phyloP scores from a whole-genome alignment of 2,329 filamentous ascomycete species.

The Fusarium illudens region DNA sequence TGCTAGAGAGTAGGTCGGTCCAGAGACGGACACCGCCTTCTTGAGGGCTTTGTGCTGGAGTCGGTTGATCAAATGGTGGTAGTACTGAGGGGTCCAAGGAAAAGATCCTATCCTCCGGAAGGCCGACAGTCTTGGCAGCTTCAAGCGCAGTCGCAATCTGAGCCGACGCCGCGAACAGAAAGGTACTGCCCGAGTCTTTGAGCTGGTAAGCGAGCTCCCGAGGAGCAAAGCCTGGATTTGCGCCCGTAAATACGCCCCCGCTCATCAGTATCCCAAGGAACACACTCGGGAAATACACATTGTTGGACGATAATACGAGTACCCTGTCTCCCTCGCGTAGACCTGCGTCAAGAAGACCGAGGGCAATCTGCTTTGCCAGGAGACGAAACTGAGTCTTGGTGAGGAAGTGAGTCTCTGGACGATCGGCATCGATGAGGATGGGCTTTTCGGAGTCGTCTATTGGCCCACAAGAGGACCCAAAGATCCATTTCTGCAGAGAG shows the following conservation, averaged over 20 bases:
- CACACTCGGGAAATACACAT: constrained; percentile 73
- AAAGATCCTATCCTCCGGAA: constrained; percentile 67
- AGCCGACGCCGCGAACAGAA: constrained; percentile 68
- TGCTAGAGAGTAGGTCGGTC: constrained; percentile 65
- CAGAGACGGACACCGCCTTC: constrained; percentile 58
- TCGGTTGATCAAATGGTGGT: not conserved
- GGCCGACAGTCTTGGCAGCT: constrained; percentile 66
- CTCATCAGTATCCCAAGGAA: constrained; percentile 80
- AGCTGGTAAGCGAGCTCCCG: constrained; percentile 81
- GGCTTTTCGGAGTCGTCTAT: constrained; percentile 50
- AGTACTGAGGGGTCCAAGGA: constrained; percentile 67
- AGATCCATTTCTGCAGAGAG: constrained; percentile 64
- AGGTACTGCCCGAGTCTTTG: constrained; percentile 71
- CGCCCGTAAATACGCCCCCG: constrained; percentile 79
- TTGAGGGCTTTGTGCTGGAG: constrained; percentile 42
- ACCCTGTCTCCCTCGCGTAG: constrained; percentile 73
- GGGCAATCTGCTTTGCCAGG: constrained; percentile 75
- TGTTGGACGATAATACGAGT: constrained; percentile 78
- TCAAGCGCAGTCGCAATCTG: constrained; percentile 71
- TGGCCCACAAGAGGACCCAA: constrained; percentile 54
- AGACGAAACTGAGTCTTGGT: constrained; percentile 70
- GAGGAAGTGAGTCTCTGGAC: constrained; percentile 72
- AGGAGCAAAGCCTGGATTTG: constrained; percentile 72
- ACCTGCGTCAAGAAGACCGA: constrained; percentile 71
- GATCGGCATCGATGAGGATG: constrained; percentile 69